Evolutionary conservation across 345 rosid species (phyloP).

Genomic region (Lepidium didymum): DNA sequence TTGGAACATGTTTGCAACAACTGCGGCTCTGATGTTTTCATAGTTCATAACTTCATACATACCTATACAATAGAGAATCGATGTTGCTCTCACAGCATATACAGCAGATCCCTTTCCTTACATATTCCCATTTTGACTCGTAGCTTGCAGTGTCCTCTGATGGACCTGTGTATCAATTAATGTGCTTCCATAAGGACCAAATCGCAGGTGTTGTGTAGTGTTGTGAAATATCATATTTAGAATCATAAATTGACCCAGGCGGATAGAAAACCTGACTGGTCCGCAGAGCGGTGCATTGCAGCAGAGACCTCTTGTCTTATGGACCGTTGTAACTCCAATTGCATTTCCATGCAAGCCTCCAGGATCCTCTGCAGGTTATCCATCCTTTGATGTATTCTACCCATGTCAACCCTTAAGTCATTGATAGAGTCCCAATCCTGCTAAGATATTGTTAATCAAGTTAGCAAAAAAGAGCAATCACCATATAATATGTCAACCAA

Average conservation of each 20-base stretch:
- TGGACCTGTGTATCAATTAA: constrained; percentile 36
- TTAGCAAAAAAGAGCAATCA: background rate
- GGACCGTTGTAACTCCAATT: constrained; percentile 86
- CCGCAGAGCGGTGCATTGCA: constrained; percentile 60
- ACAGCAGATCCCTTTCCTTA: constrained; percentile 81
- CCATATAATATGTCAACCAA: background rate
- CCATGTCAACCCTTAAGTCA: constrained; percentile 89
- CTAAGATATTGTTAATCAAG: constrained; percentile 8
- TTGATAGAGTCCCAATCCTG: constrained; percentile 84
- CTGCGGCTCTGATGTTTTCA: background rate
- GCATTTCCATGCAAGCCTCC: constrained; percentile 99
- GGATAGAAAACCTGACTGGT: constrained; percentile 43
- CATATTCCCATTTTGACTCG: constrained; percentile 64
- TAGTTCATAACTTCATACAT: constrained; percentile 20
- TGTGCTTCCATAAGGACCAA: background rate
- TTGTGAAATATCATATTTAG: background rate
- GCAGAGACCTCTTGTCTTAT: constrained; percentile 88
- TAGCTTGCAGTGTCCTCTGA: constrained; percentile 32
- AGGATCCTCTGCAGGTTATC: constrained; percentile 84
- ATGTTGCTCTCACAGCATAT: constrained; percentile 59
- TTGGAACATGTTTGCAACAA: background rate
- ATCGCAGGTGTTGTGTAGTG: background rate
- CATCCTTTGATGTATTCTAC: constrained; percentile 89
- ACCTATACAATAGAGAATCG: constrained; percentile 87
- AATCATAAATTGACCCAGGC: background rate